These are phyloP conservation scores for Lyophyllum shimeji DNA, from an alignment of 768 basidiomycete genomes.

Conservation along the genomic window DNA sequence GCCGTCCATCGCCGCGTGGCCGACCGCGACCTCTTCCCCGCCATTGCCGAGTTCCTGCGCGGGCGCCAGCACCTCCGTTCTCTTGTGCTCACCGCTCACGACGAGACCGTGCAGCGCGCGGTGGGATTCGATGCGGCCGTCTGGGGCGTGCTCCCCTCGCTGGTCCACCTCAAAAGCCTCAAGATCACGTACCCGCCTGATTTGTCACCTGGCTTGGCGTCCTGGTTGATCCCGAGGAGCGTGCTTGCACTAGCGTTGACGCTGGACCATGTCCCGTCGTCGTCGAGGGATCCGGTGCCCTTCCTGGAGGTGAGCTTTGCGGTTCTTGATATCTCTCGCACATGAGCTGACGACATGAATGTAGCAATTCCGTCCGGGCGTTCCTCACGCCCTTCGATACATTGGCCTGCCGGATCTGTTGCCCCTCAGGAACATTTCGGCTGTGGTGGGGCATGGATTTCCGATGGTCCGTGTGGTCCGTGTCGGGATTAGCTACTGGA, in stretches of 20 bases:
- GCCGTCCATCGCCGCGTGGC: conserved; percentile 39
- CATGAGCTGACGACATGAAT: conserved; percentile 1
- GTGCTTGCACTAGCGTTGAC: conserved; percentile 48
- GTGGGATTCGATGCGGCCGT: conserved; percentile 69
- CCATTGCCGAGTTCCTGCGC: conserved; percentile 66
- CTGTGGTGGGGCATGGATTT: conserved; percentile 59
- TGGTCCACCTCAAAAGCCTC: conserved; percentile 51
- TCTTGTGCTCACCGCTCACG: conserved; percentile 48
- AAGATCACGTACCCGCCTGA: conserved; percentile 65
- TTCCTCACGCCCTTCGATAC: conserved; percentile 54
- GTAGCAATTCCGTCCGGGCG: conserved; percentile 59
- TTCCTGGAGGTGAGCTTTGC: conserved; percentile 40
- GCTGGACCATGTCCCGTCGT: conserved; percentile 36
- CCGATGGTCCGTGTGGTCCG: conserved; percentile 58
- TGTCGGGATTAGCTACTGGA: conserved; percentile 55
- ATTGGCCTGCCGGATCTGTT: conserved; percentile 52
- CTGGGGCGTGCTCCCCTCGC: conserved; percentile 68
- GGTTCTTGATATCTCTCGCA: neutral
- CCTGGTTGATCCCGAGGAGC: conserved; percentile 64
- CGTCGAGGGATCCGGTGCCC: conserved; percentile 37
- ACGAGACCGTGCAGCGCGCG: conserved; percentile 42
- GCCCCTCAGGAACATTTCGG: conserved; percentile 36
- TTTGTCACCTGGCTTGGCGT: conserved; percentile 59
- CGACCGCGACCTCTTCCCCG: conserved; percentile 67
- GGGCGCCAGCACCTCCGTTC: conserved; percentile 51